Evolutionary conservation across 2,329 filamentous ascomycete genomes (phyloP), one percentile per base, ranked within the genome.

Genomic region (Aspergillus felis): DNA sequence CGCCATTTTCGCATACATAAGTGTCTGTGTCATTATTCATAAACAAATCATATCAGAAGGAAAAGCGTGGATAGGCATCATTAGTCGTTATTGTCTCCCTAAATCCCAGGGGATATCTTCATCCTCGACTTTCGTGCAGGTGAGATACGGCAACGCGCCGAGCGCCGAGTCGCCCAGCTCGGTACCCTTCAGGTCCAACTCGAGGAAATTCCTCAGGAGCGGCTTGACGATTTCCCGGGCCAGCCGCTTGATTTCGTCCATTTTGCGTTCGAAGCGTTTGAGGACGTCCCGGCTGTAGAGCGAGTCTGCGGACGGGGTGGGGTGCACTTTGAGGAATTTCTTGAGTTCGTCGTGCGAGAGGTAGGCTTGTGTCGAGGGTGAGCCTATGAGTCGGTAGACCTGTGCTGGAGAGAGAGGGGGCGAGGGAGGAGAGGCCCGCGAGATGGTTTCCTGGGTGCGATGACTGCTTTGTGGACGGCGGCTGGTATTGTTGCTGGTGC

Each of bases 331-430:
- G 53, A 97, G 82, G 67, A 97, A 97, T 24, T 86, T 85, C 74
- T 96, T 97, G 71, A 93, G 89, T 63, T 96, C 92, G 63, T 96
- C 92, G 71, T 93, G 91, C 1, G 80, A 75, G 4, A 97, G 84
- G 69, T 94, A 97, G 0, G 82, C 80, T 9, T 81, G 74, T 0
- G 84, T 78, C 3, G 78, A 78, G 2, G 83, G 78, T 4, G 84
- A 82, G 32, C 91, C 92, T 8, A 97, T 81, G 1, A 88, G 82
- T 46, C 91, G 85, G 73, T 93, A 96, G 1, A 92, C 84, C 49
- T 88, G 85, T 3, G 91, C 91, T 10, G 65, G 53, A 44, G 76
- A 67, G 51, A 72, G 61, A 66, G 71, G 61, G 38, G 71, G 69
- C 35, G 61, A 66, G 47, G 61, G 47, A 41, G 71, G 57, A 28